These are phyloP conservation scores for Phyllosticta citrichinensis DNA, from an alignment of 2,329 filamentous ascomycete genomes.

Conservation along the genomic window DNA sequence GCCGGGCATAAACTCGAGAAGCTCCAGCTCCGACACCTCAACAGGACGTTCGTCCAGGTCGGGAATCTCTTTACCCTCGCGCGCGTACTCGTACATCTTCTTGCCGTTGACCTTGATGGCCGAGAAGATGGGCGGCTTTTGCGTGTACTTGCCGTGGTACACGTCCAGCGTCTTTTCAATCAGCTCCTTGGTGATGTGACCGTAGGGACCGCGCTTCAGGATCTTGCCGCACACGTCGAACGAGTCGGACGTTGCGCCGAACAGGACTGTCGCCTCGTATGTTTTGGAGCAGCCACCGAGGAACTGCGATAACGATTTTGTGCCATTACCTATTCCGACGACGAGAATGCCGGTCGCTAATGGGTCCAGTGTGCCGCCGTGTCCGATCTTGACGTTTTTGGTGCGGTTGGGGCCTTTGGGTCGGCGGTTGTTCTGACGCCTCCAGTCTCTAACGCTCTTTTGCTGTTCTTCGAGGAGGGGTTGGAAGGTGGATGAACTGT, in stretches of 20 bases:
- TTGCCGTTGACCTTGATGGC: slow-evolving; percentile 91
- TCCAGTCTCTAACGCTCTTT: slow-evolving; percentile 45
- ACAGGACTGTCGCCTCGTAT: slow-evolving; percentile 82
- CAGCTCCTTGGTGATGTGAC: slow-evolving; percentile 67
- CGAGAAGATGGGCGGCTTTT: slow-evolving; percentile 86
- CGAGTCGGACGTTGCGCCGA: slow-evolving; percentile 85
- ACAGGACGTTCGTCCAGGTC: slow-evolving; percentile 76
- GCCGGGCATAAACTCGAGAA: slow-evolving; percentile 75
- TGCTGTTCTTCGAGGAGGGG: slow-evolving; percentile 62
- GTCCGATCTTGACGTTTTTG: slow-evolving; percentile 70
- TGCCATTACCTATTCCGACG: slow-evolving; percentile 75
- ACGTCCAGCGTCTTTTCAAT: slow-evolving; percentile 66
- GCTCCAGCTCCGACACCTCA: slow-evolving; percentile 64
- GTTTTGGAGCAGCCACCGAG: slow-evolving; percentile 74
- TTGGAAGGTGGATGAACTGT: slow-evolving; percentile 66
- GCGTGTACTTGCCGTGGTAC: slow-evolving; percentile 76
- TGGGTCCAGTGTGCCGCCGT: slow-evolving; percentile 91
- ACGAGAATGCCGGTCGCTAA: slow-evolving; percentile 89
- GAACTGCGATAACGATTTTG: slow-evolving; percentile 71
- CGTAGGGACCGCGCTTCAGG: slow-evolving; percentile 62
- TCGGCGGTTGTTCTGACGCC: slow-evolving; percentile 41
- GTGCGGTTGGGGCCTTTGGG: slow-evolving; percentile 35
- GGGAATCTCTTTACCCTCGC: slow-evolving; percentile 78
- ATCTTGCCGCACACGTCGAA: slow-evolving; percentile 85
- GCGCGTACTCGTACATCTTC: slow-evolving; percentile 89